phyloP scores from a whole-genome alignment of 2,329 filamentous ascomycete species.

The Ilyonectria destructans region DNA sequence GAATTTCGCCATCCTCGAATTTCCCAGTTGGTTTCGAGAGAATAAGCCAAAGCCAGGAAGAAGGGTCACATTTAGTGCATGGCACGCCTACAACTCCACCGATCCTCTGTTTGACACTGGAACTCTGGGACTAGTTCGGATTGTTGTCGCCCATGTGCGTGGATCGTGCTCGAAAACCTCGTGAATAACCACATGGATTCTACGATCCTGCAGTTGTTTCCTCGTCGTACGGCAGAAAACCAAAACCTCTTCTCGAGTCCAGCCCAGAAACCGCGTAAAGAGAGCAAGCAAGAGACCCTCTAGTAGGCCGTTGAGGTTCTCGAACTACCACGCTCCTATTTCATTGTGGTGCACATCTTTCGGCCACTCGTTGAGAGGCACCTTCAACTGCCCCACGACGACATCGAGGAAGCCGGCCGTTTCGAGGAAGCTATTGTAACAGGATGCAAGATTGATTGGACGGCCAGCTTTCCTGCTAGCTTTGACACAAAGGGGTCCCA shows the following conservation, averaged over 20 bases:
- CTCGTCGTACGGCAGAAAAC: constrained; percentile 11
- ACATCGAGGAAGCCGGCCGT: constrained; percentile 22
- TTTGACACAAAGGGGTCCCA: neutral
- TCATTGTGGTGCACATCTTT: constrained; percentile 23
- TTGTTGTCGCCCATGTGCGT: too few species aligned
- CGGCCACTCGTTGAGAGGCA: constrained; percentile 27
- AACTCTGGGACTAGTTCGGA: too few species aligned
- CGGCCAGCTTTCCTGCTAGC: constrained; percentile 23
- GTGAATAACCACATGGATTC: constrained; percentile 4
- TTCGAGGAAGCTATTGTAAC: constrained; percentile 28
- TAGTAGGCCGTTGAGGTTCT: constrained; percentile 17
- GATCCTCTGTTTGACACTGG: too few species aligned
- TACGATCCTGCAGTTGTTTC: constrained; percentile 13
- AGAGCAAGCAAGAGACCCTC: too few species aligned
- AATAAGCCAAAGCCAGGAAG: too few species aligned
- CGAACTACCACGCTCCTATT: constrained; percentile 20
- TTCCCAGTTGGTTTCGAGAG: too few species aligned
- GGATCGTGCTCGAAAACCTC: too few species aligned
- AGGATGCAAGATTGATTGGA: constrained; percentile 4
- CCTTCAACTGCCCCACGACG: constrained; percentile 22
- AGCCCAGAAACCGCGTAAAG: neutral
- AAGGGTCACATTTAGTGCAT: too few species aligned
- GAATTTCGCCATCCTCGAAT: too few species aligned
- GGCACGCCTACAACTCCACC: too few species aligned
- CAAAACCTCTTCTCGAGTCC: constrained; percentile 23